Conservation (phyloP, 2,329 filamentous ascomycete species). For the Esteya vermicola region DNA sequence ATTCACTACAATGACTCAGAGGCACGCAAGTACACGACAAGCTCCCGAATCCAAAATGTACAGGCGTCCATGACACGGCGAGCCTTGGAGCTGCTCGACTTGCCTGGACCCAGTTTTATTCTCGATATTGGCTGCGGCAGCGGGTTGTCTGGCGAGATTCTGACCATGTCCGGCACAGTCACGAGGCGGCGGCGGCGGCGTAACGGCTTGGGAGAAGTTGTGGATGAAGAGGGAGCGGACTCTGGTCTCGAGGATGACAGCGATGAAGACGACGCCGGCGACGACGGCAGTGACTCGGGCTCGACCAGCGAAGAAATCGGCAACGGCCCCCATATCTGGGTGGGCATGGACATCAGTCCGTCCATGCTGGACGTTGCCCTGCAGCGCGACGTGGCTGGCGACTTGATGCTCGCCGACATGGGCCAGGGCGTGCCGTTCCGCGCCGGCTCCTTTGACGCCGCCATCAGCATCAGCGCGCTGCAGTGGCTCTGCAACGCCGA, state of each 20-base stretch:
- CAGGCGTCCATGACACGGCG: slow-evolving; percentile 90
- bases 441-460: slow-evolving; percentile 83
- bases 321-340: slow-evolving; percentile 81
- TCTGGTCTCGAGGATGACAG: neutral
- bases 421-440: slow-evolving; percentile 93
- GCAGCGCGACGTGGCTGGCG: slow-evolving; percentile 82
- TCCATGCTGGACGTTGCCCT: slow-evolving; percentile 96
- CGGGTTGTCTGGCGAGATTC: slow-evolving; percentile 85
- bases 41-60: slow-evolving; percentile 87
- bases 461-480: slow-evolving; percentile 88
- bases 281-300: slow-evolving; percentile 2
- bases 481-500: slow-evolving; percentile 98
- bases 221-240: neutral
- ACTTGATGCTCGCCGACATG: slow-evolving; percentile 87
- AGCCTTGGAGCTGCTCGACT: slow-evolving; percentile 79
- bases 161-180: slow-evolving; percentile 33
- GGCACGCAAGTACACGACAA: slow-evolving; percentile 94
- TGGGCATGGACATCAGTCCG: slow-evolving; percentile 91
- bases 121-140: slow-evolving; percentile 96
- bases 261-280: slow-evolving; percentile 1
- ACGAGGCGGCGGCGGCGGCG: slow-evolving; percentile 1
- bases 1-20: slow-evolving; percentile 95
- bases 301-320: slow-evolving; percentile 51
- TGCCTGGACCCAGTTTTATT: slow-evolving; percentile 67
- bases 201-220: neutral